A percentile compares a stretch with the other conserved stretches of the same genome.
These are phyloP conservation scores for Cynara cardunculus DNA, from an alignment of 129 eudicot genomes.

Conservation along the genomic window DNA sequence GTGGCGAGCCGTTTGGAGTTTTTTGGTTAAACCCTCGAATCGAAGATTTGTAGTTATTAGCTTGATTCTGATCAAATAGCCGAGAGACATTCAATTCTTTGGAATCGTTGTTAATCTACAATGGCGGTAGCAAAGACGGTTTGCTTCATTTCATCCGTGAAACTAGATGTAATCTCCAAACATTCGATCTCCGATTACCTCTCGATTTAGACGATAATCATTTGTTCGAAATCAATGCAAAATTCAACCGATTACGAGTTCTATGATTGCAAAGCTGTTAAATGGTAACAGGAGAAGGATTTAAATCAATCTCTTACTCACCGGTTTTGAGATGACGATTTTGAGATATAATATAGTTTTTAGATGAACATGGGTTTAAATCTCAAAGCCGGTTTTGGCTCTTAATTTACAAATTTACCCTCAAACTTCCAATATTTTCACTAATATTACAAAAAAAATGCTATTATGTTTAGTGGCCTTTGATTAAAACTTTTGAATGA, in stretches of 20 bases:
- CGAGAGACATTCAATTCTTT: constrained; percentile 29
- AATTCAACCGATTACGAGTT: constrained; percentile 34
- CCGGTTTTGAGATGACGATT: too few species aligned
- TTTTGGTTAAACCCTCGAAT: too few species aligned
- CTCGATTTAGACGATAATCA: constrained; percentile 67
- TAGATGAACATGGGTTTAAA: too few species aligned
- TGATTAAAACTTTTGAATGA: too few species aligned
- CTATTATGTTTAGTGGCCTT: too few species aligned
- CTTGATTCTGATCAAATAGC: constrained; percentile 40
- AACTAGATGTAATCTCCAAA: constrained; percentile 34
- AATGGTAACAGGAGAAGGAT: constrained; percentile 58
- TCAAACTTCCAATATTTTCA: too few species aligned
- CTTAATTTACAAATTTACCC: too few species aligned
- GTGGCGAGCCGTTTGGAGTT: too few species aligned
- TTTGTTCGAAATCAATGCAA: constrained; percentile 40
- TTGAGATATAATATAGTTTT: too few species aligned
- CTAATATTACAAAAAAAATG: too few species aligned
- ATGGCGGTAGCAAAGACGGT: constrained; percentile 56
- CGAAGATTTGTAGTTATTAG: constrained; percentile 50
- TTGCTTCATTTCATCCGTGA: constrained; percentile 53
- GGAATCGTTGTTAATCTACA: constrained; percentile 45
- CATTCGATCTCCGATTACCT: constrained; percentile 61
- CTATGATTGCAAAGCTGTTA: constrained; percentile 52
- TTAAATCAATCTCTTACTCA: too few species aligned
- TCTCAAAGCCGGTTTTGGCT: too few species aligned